Base-by-base conservation (phyloP, 192 early-diverging fungal genomes). In the Oehlia diaphana region DNA sequence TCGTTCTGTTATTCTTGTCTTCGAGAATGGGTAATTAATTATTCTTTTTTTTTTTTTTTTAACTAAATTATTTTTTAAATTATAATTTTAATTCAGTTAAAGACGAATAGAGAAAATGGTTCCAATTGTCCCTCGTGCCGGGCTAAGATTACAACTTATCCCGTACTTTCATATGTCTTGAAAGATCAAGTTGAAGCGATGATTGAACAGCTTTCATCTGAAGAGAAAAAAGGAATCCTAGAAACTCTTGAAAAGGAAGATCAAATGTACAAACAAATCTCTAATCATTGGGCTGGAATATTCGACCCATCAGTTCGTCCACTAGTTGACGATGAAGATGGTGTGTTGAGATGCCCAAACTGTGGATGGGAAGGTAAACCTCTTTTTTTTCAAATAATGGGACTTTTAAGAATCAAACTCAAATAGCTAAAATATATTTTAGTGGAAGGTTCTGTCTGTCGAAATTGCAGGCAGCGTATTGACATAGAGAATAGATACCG, bases 1-100 rank as follows among this genome's bases (percentile, higher is more conserved):
- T 82, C 84, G 2, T 85, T 85, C 53, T 85, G 84, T 49, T 85
- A 83, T 39, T 74, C 73, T 16, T 85, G 84, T 35, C 35, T 85
- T 6, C 72, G 76, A n/a, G 79, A 80, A 6, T 85, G 84, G 84
- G 42, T 85, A 13, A 14, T 74, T 62, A 79, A 83, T 42, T 21
- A n/a, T 70, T 70, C 16, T 37, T 70, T 37, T 4, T 44, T 37
- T 70, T 70, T 37, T 6, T 39, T 53, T 28, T 31, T 75, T 26
- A 26, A 14, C 74, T 62, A 79, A 26, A 7, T 7, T 47, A 0
- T 35, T 72, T n/a, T 2, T 16, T 35, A 28, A 74, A 13, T 62
- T 74, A 9, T 74, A 33, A 50, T 6, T 21, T 50, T 16, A 26
- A 23, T 50, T 61, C 10, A 33, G 50, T 16, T 23, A 19, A 33